Evolutionary conservation across 768 basidiomycete genomes (phyloP).

Genomic region (Leccinum disarticulatum): DNA sequence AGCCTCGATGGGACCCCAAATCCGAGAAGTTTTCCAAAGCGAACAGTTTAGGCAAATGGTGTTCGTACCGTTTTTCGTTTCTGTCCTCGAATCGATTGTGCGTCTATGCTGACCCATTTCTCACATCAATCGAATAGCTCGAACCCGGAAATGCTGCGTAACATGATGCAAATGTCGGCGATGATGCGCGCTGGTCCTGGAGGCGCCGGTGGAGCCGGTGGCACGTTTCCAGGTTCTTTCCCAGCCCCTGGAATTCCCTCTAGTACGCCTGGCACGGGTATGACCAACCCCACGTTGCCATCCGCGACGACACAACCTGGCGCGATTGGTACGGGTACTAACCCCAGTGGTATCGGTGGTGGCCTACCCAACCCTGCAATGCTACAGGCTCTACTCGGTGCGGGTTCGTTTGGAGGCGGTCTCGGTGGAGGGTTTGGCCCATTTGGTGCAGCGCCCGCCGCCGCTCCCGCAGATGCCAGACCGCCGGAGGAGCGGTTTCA

Average conservation of each 20-base stretch:
- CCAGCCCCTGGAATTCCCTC: constrained; percentile 64
- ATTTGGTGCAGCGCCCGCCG: constrained; percentile 19
- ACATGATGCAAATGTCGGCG: constrained; percentile 73
- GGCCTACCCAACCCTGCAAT: constrained; percentile 43
- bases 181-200: constrained; percentile 15
- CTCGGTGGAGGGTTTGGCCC: constrained; percentile 21
- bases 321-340: constrained; percentile 26
- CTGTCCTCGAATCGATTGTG: not conserved
- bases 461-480: constrained; percentile 63
- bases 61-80: constrained; percentile 37
- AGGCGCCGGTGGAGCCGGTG: constrained; percentile 43
- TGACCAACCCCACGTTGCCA: constrained; percentile 26
- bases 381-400: constrained; percentile 31
- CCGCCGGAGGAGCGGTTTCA: constrained; percentile 93
- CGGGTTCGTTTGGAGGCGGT: not conserved
- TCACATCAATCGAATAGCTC: constrained; percentile 41
- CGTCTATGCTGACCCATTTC: not conserved
- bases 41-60: constrained; percentile 74
- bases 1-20: constrained; percentile 73
- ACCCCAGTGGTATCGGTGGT: constrained; percentile 1
- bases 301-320: constrained; percentile 21
- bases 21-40: constrained; percentile 76
- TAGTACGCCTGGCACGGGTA: constrained; percentile 7
- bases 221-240: constrained; percentile 36
- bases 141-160: constrained; percentile 74